These are phyloP conservation scores for Erythrophleum fordii DNA, from an alignment of 306 rosid species.

Conservation along the genomic window DNA sequence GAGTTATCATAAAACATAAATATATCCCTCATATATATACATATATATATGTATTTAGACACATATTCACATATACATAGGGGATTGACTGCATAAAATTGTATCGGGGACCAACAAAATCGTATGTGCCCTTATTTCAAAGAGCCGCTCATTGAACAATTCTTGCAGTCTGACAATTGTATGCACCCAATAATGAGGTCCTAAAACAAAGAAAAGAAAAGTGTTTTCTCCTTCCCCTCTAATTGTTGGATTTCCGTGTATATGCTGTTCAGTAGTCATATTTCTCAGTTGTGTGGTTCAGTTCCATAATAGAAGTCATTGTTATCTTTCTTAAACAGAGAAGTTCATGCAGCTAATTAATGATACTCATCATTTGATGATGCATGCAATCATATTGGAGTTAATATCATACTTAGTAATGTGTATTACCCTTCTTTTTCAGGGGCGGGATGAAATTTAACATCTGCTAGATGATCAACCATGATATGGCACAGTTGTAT, in stretches of 20 bases:
- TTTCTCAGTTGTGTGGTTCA: conserved; percentile 11
- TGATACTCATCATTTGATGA: conserved; percentile 1
- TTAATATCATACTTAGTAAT: conserved; percentile 20
- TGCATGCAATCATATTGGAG: conserved; percentile 34
- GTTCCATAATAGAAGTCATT: background rate
- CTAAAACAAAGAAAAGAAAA: conserved; percentile 1
- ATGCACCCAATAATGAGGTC: conserved; percentile 13
- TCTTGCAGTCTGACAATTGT: background rate
- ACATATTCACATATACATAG: too few relatives aligned
- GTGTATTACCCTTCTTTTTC: conserved; percentile 36
- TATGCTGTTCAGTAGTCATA: conserved; percentile 8
- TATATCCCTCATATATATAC: too few relatives aligned
- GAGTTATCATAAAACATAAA: too few relatives aligned
- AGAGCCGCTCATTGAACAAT: too few relatives aligned
- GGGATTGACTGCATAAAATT: too few relatives aligned
- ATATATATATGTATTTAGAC: too few relatives aligned
- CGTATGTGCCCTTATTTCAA: too few relatives aligned
- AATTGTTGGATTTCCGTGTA: conserved; percentile 7
- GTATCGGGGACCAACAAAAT: too few relatives aligned
- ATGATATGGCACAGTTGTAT: conserved; percentile 95
- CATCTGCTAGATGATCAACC: conserved; percentile 94
- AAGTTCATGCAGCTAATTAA: background rate
- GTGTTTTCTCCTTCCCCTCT: background rate
- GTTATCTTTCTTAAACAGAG: background rate
- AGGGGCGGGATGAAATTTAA: conserved; percentile 97